Conservation (phyloP, 2,329 filamentous ascomycete species). For the Exophiala lecanii-corni region DNA sequence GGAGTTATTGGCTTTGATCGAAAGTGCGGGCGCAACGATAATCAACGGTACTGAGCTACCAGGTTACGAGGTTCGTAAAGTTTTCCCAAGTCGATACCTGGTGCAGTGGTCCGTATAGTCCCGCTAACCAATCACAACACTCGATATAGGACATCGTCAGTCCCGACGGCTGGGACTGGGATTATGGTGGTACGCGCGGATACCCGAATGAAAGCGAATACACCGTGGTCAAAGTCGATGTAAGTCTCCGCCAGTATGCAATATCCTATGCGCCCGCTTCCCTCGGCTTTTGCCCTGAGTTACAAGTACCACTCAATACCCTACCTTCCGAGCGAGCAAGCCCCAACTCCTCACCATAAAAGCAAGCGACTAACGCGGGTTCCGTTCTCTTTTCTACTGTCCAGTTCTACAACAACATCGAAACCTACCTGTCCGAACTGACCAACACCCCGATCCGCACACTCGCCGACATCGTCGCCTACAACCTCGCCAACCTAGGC, state of each 20-base stretch:
- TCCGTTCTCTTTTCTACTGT: background rate
- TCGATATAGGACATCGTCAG: constrained; percentile 54
- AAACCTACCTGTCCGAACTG: constrained; percentile 58
- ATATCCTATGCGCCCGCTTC: too few relatives aligned
- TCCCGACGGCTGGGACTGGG: constrained; percentile 69
- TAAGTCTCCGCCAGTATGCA: background rate
- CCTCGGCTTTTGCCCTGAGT: too few relatives aligned
- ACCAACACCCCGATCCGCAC: constrained; percentile 56
- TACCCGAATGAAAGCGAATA: constrained; percentile 70
- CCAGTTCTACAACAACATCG: constrained; percentile 58
- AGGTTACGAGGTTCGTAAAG: constrained; percentile 42
- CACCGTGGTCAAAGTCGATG: constrained; percentile 64
- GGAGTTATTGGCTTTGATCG: constrained; percentile 50
- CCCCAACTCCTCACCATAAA: too few relatives aligned
- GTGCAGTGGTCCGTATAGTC: constrained; percentile 47
- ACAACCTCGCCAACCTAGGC: constrained; percentile 59
- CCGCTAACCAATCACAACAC: too few relatives aligned
- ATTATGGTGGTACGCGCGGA: constrained; percentile 49
- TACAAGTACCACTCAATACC: too few relatives aligned
- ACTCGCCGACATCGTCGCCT: constrained; percentile 62
- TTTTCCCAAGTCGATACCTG: constrained; percentile 43
- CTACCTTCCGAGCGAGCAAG: too few relatives aligned
- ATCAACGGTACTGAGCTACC: constrained; percentile 67
- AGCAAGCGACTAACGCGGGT: too few relatives aligned
- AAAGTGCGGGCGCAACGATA: constrained; percentile 60